phyloP scores from a whole-genome alignment of 1,284 basidiomycete species.

The Leccinum subrobustum region DNA sequence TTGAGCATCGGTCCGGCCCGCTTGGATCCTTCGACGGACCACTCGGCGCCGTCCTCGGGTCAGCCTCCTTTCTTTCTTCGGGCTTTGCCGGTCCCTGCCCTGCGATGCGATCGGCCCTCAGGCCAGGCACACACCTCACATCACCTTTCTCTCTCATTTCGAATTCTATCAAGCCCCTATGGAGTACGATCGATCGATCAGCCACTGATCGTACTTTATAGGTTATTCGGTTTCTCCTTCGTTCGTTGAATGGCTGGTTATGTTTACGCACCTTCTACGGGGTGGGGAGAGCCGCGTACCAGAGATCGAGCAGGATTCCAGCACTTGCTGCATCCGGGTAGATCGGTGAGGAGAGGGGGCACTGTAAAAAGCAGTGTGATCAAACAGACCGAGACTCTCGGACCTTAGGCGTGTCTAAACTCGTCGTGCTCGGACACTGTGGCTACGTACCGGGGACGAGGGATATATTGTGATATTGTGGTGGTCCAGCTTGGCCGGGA shows the following conservation, averaged over 20 bases:
- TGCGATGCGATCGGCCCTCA: neutral
- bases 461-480: neutral
- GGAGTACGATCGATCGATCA: neutral
- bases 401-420: neutral
- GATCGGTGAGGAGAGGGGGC: slow-evolving; percentile 65
- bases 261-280: slow-evolving; percentile 44
- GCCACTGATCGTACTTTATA: no score
- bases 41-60: no score
- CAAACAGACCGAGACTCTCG: neutral
- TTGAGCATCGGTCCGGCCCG: no score
- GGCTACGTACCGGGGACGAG: neutral
- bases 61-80: neutral
- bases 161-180: no score
- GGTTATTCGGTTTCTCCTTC: no score
- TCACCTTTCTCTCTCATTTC: no score
- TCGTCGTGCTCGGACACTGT: neutral
- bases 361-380: slow-evolving; percentile 40
- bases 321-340: slow-evolving; percentile 78
- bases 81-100: neutral
- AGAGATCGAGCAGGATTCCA: slow-evolving; percentile 60
- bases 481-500: neutral
- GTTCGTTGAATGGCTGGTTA: neutral
- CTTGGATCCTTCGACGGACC: no score
- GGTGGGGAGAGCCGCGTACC: slow-evolving; percentile 59
- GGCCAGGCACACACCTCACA: neutral